Conservation (phyloP, 2,329 filamentous ascomycete species). For the Metarhizium anisopliae region DNA sequence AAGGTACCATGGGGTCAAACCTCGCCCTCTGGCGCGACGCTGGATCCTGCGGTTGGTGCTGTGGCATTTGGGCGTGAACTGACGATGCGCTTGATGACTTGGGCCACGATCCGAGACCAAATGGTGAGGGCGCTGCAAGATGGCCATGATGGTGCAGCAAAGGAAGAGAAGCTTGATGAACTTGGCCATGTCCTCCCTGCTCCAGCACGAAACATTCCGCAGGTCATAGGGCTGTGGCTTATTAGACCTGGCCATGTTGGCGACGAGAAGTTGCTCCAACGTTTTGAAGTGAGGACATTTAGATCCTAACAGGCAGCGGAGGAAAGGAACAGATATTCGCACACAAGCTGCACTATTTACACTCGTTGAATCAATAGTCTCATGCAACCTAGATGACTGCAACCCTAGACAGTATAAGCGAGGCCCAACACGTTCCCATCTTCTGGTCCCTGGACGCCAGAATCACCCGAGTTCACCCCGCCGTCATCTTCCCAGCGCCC, state of each 20-base stretch:
- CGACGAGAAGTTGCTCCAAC: background rate
- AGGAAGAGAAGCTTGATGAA: background rate
- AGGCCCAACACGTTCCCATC: too few species aligned
- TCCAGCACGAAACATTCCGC: background rate
- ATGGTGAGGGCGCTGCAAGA: constrained; percentile 11
- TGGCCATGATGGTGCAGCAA: background rate
- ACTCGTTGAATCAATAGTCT: too few species aligned
- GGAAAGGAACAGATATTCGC: background rate
- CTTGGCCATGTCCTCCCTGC: background rate
- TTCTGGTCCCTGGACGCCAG: too few species aligned
- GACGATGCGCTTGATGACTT: background rate
- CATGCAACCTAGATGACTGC: too few species aligned
- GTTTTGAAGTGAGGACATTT: background rate
- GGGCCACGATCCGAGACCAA: constrained; percentile 11
- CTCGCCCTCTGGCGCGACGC: constrained; percentile 4
- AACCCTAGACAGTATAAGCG: too few species aligned
- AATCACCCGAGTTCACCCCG: too few species aligned
- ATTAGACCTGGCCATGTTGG: background rate
- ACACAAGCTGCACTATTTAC: too few species aligned
- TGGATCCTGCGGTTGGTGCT: background rate
- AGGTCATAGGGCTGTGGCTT: constrained; percentile 6
- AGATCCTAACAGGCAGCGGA: background rate
- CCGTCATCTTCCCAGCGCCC: background rate
- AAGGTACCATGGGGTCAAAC: constrained; percentile 17
- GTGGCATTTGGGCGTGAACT: background rate